Evolutionary conservation across 2,329 filamentous ascomycete species (phyloP).

Genomic region (Apiospora malaysiana): DNA sequence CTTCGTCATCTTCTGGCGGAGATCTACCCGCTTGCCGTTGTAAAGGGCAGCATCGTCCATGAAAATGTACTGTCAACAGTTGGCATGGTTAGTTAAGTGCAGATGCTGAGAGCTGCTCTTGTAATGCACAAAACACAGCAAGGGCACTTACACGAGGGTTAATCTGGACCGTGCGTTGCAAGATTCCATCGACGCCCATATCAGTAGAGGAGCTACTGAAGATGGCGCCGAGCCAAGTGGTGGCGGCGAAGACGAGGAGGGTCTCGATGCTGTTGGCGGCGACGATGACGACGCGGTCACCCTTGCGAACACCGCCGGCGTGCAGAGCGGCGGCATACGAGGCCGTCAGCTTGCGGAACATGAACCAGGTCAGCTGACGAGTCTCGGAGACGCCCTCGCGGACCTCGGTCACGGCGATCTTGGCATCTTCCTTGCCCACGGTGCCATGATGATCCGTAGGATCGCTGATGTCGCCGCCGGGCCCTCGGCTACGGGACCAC

Average conservation of each 20-base stretch:
- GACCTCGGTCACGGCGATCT: conserved; percentile 74
- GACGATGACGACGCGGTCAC: conserved; percentile 78
- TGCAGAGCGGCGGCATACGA: conserved; percentile 70
- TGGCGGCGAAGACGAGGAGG: conserved; percentile 72
- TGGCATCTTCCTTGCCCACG: conserved; percentile 70
- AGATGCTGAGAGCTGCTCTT: background rate
- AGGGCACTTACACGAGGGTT: conserved; percentile 64
- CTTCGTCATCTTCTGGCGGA: conserved; percentile 73
- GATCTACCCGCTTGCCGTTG: conserved; percentile 76
- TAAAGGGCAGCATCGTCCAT: conserved; percentile 83
- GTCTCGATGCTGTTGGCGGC: conserved; percentile 79
- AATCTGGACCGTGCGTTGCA: conserved; percentile 78
- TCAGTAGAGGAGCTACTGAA: conserved; percentile 82
- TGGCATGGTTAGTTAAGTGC: background rate
- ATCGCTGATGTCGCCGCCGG: conserved; percentile 31
- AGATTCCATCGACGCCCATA: conserved; percentile 79
- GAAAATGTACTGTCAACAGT: conserved; percentile 68
- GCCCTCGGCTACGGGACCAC: conserved; percentile 54
- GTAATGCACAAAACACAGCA: background rate
- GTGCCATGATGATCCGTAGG: conserved; percentile 55
- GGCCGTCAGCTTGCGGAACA: conserved; percentile 66
- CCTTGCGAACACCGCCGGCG: conserved; percentile 67
- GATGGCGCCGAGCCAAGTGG: conserved; percentile 72
- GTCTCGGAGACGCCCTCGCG: conserved; percentile 67
- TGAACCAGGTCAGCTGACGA: conserved; percentile 68